Conservation (phyloP, 106 monocot species). For the Phalaenopsis equestris region DNA sequence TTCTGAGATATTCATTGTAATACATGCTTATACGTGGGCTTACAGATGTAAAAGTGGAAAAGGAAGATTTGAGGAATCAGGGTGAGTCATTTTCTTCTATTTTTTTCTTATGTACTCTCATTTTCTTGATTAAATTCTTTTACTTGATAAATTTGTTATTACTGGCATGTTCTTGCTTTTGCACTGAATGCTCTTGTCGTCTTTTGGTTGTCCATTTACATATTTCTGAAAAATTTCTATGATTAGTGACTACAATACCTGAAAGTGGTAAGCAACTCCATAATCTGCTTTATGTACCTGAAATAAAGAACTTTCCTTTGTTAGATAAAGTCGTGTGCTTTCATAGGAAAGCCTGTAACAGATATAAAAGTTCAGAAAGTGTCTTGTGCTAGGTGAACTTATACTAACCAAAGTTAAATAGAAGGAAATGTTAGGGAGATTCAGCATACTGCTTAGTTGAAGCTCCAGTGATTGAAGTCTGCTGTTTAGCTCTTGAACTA, state of each 20-base stretch:
- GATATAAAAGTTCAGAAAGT: neutral
- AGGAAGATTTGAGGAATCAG: constrained; percentile 40
- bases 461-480: too few relatives aligned
- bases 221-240: neutral
- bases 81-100: constrained; percentile 19
- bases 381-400: too few relatives aligned
- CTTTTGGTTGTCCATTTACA: neutral
- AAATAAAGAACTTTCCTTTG: neutral
- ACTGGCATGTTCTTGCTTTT: neutral
- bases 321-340: neutral
- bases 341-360: neutral
- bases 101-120: constrained; percentile 4
- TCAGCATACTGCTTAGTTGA: too few relatives aligned
- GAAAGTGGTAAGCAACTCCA: neutral
- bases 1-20: neutral
- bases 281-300: neutral
- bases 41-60: constrained; percentile 53
- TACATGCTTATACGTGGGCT: constrained; percentile 12
- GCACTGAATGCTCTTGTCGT: neutral
- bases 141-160: neutral
- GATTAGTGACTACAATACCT: too few relatives aligned
- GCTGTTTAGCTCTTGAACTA: too few relatives aligned
- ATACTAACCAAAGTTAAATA: too few relatives aligned
- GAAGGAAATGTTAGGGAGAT: too few relatives aligned
- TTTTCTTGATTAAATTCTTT: neutral